Percentiles rank a stretch among this genome's conserved stretches.
These are phyloP conservation scores for Endocalyx cinctus DNA, from an alignment of 2,329 filamentous ascomycete genomes.

Conservation along the genomic window DNA sequence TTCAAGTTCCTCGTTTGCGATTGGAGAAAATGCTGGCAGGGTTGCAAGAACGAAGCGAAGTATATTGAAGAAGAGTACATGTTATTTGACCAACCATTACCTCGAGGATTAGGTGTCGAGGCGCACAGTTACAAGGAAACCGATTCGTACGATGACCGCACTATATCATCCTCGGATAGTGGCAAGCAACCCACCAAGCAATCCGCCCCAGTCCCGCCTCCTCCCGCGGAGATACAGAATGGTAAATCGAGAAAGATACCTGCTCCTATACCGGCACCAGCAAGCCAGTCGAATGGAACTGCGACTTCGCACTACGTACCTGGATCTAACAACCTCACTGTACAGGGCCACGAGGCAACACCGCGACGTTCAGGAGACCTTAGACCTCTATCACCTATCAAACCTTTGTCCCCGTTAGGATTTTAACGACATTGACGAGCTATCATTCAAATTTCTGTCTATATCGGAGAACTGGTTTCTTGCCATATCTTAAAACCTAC, in stretches of 20 bases:
- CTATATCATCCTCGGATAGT: conserved; percentile 62
- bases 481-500: no score
- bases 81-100: conserved; percentile 54
- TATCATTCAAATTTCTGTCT: no score
- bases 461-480: no score
- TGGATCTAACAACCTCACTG: conserved; percentile 42
- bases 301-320: conserved; percentile 38
- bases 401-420: conserved; percentile 58
- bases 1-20: conserved; percentile 94
- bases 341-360: conserved; percentile 35
- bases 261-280: conserved; percentile 34
- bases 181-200: no score
- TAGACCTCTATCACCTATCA: conserved; percentile 60
- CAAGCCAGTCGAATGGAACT: conserved; percentile 39
- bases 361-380: conserved; percentile 38
- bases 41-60: conserved; percentile 83
- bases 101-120: conserved; percentile 36
- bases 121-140: conserved; percentile 14
- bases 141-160: conserved; percentile 45
- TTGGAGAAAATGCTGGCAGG: conserved; percentile 96
- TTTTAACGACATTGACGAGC: no score
- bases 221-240: conserved; percentile 22
- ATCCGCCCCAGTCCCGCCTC: conserved; percentile 30
- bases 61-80: conserved; percentile 68
- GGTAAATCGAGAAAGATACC: conserved; percentile 41